Conservation (phyloP, 2,329 filamentous ascomycete species). For the Ramularia endophylla region DNA sequence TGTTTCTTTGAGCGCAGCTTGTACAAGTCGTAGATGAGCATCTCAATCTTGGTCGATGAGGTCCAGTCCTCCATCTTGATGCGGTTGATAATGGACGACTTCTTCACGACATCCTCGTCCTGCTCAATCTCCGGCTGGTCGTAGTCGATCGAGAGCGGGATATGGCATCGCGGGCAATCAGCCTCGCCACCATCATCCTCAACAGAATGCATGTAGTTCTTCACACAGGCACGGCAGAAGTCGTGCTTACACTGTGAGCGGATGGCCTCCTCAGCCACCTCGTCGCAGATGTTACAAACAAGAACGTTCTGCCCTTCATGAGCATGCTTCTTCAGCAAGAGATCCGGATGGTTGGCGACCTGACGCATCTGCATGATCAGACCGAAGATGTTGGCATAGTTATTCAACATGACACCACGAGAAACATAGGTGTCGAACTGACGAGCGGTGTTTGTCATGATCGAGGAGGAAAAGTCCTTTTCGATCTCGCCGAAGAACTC, state of each 20-base stretch:
- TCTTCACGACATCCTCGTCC: conserved; percentile 79
- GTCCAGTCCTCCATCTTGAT: conserved; percentile 99
- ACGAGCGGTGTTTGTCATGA: conserved; percentile 86
- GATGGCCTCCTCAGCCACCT: conserved; percentile 90
- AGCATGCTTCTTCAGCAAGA: conserved; percentile 82
- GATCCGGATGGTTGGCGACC: conserved; percentile 90
- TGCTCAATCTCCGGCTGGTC: conserved; percentile 95
- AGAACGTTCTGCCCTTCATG: conserved; percentile 85
- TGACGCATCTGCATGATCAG: conserved; percentile 99
- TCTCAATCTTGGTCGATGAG: conserved; percentile 95
- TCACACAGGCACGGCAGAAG: conserved; percentile 77
- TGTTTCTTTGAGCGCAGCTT: conserved; percentile 86
- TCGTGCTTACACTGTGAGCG: conserved; percentile 90
- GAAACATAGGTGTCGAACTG: conserved; percentile 95
- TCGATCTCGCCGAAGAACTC: conserved; percentile 97
- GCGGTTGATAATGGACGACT: conserved; percentile 95
- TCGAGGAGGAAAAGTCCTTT: conserved; percentile 88
- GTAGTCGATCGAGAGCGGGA: conserved; percentile 80
- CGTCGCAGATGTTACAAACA: conserved; percentile 92
- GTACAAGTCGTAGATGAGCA: conserved; percentile 90
- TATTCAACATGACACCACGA: conserved; percentile 86
- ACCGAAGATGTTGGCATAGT: conserved; percentile 98
- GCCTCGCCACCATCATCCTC: conserved; percentile 54
- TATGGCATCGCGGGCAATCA: conserved; percentile 88
- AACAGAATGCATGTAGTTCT: conserved; percentile 72